Percentiles rank a stretch among this genome's conserved stretches.
These are phyloP conservation scores for Aschersonia sp. DNA, from an alignment of 2,329 filamentous ascomycete genomes.

Conservation along the genomic window DNA sequence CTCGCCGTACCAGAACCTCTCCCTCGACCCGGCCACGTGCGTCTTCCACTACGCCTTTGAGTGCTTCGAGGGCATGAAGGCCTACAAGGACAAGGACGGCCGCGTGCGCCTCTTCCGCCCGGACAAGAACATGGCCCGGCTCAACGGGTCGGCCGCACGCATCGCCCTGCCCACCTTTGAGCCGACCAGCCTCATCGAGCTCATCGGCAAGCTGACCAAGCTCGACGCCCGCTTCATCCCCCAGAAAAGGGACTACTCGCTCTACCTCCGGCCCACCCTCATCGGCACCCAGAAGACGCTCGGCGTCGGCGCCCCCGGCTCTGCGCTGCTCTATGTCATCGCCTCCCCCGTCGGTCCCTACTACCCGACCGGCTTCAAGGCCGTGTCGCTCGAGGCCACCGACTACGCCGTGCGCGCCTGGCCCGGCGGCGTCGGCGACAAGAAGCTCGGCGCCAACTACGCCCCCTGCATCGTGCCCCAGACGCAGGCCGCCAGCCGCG, in stretches of 20 bases:
- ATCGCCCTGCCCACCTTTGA: constrained; percentile 89
- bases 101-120: constrained; percentile 81
- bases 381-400: constrained; percentile 85
- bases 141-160: constrained; percentile 82
- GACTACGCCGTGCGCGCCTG: constrained; percentile 94
- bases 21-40: constrained; percentile 87
- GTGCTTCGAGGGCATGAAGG: constrained; percentile 99
- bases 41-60: constrained; percentile 98
- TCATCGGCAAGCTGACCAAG: constrained; percentile 68
- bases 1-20: constrained; percentile 90
- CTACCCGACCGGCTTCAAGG: constrained; percentile 97
- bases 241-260: constrained; percentile 70
- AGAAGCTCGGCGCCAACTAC: constrained; percentile 98
- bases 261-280: constrained; percentile 92
- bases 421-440: constrained; percentile 94
- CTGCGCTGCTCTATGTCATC: constrained; percentile 85
- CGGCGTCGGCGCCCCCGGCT: constrained; percentile 82
- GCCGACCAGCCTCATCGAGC: constrained; percentile 55
- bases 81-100: constrained; percentile 77
- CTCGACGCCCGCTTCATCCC: constrained; percentile 86
- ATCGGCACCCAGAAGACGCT: constrained; percentile 94
- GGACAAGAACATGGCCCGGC: constrained; percentile 86
- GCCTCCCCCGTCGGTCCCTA: constrained; percentile 94
- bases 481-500: constrained; percentile 74
- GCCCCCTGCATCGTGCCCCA: constrained; percentile 98